Percentiles rank a stretch among this genome's conserved stretches.
These are phyloP conservation scores for Globisporangium yorkense DNA, from an alignment of 352 stramenopile species.

Conservation along the genomic window DNA sequence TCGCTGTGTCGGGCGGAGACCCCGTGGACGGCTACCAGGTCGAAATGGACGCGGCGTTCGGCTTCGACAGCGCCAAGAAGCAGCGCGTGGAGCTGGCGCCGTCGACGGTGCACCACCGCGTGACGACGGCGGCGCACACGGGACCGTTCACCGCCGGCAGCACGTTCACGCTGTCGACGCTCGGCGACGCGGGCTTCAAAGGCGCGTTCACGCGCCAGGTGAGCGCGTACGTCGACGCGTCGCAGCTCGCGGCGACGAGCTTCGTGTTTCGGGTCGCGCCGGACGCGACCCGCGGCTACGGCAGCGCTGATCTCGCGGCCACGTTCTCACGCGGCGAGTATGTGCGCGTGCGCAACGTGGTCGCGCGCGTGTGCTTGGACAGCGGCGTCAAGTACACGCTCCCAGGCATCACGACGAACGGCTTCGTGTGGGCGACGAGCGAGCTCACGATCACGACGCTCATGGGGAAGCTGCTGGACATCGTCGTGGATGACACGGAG, in stretches of 20 bases:
- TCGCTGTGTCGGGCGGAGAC: constrained; percentile 43
- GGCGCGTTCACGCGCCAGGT: constrained; percentile 44
- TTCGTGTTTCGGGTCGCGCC: constrained; percentile 53
- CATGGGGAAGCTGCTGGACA: constrained; percentile 12
- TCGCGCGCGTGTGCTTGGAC: constrained; percentile 63
- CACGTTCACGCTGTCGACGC: constrained; percentile 60
- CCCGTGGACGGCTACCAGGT: constrained; percentile 53
- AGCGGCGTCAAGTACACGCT: constrained; percentile 41
- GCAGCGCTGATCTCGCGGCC: constrained; percentile 21
- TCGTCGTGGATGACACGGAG: constrained; percentile 27
- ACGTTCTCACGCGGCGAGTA: constrained; percentile 59
- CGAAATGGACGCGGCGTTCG: constrained; percentile 33
- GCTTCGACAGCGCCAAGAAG: constrained; percentile 20
- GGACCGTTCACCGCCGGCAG: constrained; percentile 54
- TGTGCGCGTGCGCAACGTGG: constrained; percentile 50
- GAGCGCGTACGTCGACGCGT: constrained; percentile 34
- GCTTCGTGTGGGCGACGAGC: constrained; percentile 20
- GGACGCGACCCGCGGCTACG: constrained; percentile 27
- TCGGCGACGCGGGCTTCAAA: constrained; percentile 35
- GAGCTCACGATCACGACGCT: constrained; percentile 45
- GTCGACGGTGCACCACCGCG: constrained; percentile 41
- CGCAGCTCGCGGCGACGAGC: constrained; percentile 18
- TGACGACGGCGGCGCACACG: constrained; percentile 64
- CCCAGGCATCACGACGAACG: constrained; percentile 22
- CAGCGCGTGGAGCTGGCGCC: constrained; percentile 21